Base-by-base conservation (phyloP, 768 basidiomycete genomes). In the Cystobasidium tubakii region DNA sequence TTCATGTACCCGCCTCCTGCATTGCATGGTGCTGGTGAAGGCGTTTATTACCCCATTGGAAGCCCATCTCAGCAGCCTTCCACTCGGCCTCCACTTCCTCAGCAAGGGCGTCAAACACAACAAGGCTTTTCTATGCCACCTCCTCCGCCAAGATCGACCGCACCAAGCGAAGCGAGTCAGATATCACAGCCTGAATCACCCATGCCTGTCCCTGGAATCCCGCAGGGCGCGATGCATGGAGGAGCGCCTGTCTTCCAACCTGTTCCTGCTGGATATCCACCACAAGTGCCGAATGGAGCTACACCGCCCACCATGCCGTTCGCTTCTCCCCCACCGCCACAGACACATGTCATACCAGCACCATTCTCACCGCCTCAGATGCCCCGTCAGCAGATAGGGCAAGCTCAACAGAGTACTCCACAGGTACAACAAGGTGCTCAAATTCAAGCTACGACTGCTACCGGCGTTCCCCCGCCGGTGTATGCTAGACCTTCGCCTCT, bases 151-250 rank as follows among this genome's bases (percentile, higher is more conserved):
- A 29, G 25, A 60, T 60, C 57, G 13, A 15, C 25, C 29, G 57
- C 57, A 34, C 57, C 57, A 6, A 60, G 57, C 33, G 57, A 60
- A 60, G 57, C 57, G 33, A 60, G 57, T 60, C 57, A 60, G 57
- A 29, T 27, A 21, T 60, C 57, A 27, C 57, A 60, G 33, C 57
- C 57, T 25, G 33, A 27, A 2, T 60, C 57, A 34, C 57, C 57
- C 2, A 29, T 60, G 33, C 33, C 57, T 29, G 57, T 15, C 21
- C 46, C 39, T 6, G 15, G 39, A 39, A 6, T 50, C 21, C 21
- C 4, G 3, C 46, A 50, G 46, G 46, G 46, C n/a, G 21, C 46
- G 21, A 60, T 27, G 29, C 57, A 27, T 60, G 57, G 12, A 15
- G 57, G 25, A 6, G 29, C 57, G 4, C 57, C 33, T 6, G 29